A percentile compares a stretch with the other conserved stretches of the same genome.
phyloP scores from a whole-genome alignment of 78 protist species.

The slime mould (Dictyostelium discoideum) region DNA sequence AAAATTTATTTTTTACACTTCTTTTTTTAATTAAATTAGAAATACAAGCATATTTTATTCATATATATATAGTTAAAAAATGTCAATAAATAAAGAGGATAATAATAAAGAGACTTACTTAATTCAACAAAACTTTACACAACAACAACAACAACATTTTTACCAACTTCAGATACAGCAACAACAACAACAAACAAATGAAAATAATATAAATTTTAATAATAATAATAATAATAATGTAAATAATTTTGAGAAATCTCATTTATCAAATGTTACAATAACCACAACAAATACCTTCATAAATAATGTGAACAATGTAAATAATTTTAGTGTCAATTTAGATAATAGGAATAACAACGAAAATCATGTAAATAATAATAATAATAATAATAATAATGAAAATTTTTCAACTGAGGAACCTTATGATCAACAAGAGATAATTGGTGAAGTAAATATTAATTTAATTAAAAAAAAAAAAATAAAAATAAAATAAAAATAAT shows the following conservation, averaged over 20 bases:
- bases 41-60: background rate
- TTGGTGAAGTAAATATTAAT: background rate
- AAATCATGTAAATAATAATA: background rate
- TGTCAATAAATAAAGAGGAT: background rate
- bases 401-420: background rate
- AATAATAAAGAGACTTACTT: background rate
- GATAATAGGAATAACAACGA: background rate
- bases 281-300: background rate
- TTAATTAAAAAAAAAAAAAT: background rate
- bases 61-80: background rate
- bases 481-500: background rate
- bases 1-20: background rate
- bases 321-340: background rate
- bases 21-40: background rate
- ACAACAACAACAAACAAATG: background rate
- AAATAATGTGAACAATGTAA: background rate
- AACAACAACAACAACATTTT: background rate
- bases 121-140: background rate
- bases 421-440: background rate
- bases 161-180: background rate
- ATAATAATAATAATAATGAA: background rate
- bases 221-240: background rate
- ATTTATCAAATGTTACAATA: background rate
- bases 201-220: too few relatives aligned
- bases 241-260: background rate